A percentile compares a stretch with the other conserved stretches of the same genome.
Evolutionary conservation across 2,329 filamentous ascomycete genomes (phyloP).

Genomic region (Fusarium kyushuense): DNA sequence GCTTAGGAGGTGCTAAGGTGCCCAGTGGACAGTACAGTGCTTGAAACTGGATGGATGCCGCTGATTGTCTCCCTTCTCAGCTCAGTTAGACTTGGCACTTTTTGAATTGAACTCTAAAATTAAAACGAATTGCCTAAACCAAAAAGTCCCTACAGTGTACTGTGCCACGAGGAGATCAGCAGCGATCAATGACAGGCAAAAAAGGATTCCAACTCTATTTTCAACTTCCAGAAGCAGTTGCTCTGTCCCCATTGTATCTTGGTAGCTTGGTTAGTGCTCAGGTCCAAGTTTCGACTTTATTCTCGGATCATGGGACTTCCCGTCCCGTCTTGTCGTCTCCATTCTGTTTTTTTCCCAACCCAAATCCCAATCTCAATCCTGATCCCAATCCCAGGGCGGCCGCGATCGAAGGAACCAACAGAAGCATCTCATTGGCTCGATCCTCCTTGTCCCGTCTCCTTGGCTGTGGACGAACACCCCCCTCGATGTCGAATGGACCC

Average conservation of each 20-base stretch:
- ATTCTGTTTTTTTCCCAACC: background rate
- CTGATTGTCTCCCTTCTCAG: constrained; percentile 6
- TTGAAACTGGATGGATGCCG: background rate
- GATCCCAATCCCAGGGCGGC: background rate
- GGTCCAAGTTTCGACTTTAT: constrained; percentile 3
- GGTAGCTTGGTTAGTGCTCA: background rate
- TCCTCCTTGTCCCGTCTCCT: constrained; percentile 41
- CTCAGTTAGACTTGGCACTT: constrained; percentile 1
- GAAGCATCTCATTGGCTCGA: constrained; percentile 21
- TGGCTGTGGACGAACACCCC: constrained; percentile 41
- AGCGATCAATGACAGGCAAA: background rate
- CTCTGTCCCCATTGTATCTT: background rate
- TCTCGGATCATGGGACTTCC: constrained; percentile 35
- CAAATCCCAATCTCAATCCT: background rate
- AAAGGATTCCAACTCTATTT: background rate
- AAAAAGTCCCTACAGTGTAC: background rate
- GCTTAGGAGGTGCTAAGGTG: too few species aligned
- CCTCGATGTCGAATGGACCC: constrained; percentile 19
- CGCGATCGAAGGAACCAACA: constrained; percentile 23
- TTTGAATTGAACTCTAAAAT: constrained; percentile 2
- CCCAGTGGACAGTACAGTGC: too few species aligned
- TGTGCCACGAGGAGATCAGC: constrained; percentile 9
- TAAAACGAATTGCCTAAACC: background rate
- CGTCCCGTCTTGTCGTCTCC: constrained; percentile 16
- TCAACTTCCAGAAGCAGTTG: constrained; percentile 25